Percentiles rank a stretch among this genome's conserved stretches.
Evolutionary conservation across 768 basidiomycete species (phyloP).

Genomic region (Russula virescens): DNA sequence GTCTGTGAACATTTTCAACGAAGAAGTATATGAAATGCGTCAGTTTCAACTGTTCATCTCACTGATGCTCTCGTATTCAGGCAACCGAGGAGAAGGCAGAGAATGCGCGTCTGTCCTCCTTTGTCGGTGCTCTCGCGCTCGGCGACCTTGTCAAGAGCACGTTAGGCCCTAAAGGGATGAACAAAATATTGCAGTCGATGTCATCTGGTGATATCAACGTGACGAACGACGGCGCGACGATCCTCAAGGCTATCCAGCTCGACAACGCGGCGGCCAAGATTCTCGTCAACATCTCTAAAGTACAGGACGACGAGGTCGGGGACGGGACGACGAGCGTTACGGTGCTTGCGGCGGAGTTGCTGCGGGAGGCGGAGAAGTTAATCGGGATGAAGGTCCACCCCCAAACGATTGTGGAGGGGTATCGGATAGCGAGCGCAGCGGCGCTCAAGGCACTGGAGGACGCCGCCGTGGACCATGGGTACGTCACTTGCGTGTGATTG

Average conservation of each 20-base stretch:
- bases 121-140: conserved; percentile 94
- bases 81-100: conserved; percentile 94
- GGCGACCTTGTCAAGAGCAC: conserved; percentile 99
- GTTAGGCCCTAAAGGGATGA: conserved; percentile 98
- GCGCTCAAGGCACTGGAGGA: conserved; percentile 81
- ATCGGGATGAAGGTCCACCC: conserved; percentile 92
- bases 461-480: conserved; percentile 82
- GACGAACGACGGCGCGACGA: conserved; percentile 98
- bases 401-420: conserved; percentile 97
- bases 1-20: conserved; percentile 68
- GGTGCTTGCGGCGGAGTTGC: conserved; percentile 86
- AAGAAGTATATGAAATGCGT: conserved; percentile 41
- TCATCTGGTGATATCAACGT: conserved; percentile 92
- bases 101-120: conserved; percentile 96
- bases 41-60: not conserved
- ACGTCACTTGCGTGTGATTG: conserved; percentile 30
- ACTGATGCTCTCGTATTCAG: conserved; percentile 32
- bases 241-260: conserved; percentile 93
- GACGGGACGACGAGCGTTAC: conserved; percentile 93
- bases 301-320: conserved; percentile 98
- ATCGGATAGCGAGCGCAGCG: conserved; percentile 81
- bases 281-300: conserved; percentile 98
- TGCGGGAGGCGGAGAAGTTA: conserved; percentile 93
- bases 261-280: conserved; percentile 99
- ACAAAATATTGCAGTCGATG: conserved; percentile 94